These are phyloP conservation scores for Lasiodiplodia sp. DNA, from an alignment of 2,329 filamentous ascomycete genomes.

Conservation along the genomic window DNA sequence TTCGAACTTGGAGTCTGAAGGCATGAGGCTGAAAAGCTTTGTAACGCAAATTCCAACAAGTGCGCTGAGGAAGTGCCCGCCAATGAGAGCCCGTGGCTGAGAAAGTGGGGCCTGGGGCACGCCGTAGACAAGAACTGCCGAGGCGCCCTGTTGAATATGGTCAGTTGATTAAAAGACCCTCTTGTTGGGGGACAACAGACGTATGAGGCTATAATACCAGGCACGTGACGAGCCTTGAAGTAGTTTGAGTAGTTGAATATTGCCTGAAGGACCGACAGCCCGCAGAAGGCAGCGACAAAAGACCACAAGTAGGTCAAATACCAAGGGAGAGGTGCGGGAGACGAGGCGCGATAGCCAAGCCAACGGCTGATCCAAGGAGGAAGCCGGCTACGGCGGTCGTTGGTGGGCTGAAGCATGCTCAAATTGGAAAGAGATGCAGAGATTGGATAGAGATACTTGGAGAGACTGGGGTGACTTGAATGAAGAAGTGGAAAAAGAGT, in stretches of 20 bases:
- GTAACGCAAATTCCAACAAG: constrained; percentile 53
- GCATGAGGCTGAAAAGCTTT: constrained; percentile 52
- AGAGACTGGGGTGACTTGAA: neutral
- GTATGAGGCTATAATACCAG: constrained; percentile 51
- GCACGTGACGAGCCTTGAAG: constrained; percentile 49
- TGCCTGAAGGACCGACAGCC: constrained; percentile 50
- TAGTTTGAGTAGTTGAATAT: constrained; percentile 50
- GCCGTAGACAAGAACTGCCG: constrained; percentile 56
- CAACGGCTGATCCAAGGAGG: constrained; percentile 73
- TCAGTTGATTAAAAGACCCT: constrained; percentile 30
- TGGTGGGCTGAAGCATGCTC: neutral
- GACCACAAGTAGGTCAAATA: constrained; percentile 50
- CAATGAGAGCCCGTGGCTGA: constrained; percentile 53
- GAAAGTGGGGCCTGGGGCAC: constrained; percentile 54
- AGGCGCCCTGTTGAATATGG: constrained; percentile 46
- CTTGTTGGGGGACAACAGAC: constrained; percentile 37
- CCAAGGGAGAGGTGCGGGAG: constrained; percentile 33
- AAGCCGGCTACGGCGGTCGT: constrained; percentile 52
- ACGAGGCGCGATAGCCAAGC: constrained; percentile 56
- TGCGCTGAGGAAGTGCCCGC: constrained; percentile 55
- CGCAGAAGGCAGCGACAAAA: constrained; percentile 53
- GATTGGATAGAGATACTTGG: too few species aligned
- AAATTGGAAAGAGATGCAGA: neutral
- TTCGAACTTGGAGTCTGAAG: constrained; percentile 38
- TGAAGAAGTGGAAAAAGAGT: neutral